phyloP scores from a whole-genome alignment of 768 basidiomycete genomes.

The Tulasnella sp. region DNA sequence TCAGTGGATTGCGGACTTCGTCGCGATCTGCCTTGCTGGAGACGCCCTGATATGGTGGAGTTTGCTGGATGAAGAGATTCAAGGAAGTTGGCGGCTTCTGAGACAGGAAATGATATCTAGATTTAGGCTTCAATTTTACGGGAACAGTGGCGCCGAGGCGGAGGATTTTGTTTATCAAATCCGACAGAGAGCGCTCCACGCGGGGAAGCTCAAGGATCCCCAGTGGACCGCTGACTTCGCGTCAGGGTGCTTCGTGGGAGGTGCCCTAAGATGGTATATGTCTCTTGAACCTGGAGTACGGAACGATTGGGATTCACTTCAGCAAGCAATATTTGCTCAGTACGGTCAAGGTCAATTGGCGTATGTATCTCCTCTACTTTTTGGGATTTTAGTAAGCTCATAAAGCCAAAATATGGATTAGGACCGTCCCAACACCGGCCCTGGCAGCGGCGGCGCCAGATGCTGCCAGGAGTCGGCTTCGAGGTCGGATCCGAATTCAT shows the following conservation, averaged over 20 bases:
- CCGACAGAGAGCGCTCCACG: too few species aligned
- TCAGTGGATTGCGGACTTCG: too few species aligned
- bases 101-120: neutral
- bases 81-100: neutral
- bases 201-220: neutral
- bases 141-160: neutral
- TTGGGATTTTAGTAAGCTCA: neutral
- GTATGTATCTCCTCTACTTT: neutral
- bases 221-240: slow-evolving; percentile 1
- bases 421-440: neutral
- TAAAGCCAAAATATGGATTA: neutral
- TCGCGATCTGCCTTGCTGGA: neutral
- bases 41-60: neutral
- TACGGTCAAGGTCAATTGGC: neutral
- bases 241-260: neutral
- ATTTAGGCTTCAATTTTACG: neutral
- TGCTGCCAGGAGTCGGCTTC: too few species aligned
- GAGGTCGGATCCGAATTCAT: neutral
- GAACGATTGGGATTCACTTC: neutral
- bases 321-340: neutral
- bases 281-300: too few species aligned
- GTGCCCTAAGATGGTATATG: neutral
- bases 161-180: too few species aligned
- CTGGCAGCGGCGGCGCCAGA: neutral
- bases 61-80: neutral